Percentiles rank a stretch among this genome's conserved stretches.
Conservation (phyloP, 768 basidiomycete species). For the Gymnopilus dilepis region DNA sequence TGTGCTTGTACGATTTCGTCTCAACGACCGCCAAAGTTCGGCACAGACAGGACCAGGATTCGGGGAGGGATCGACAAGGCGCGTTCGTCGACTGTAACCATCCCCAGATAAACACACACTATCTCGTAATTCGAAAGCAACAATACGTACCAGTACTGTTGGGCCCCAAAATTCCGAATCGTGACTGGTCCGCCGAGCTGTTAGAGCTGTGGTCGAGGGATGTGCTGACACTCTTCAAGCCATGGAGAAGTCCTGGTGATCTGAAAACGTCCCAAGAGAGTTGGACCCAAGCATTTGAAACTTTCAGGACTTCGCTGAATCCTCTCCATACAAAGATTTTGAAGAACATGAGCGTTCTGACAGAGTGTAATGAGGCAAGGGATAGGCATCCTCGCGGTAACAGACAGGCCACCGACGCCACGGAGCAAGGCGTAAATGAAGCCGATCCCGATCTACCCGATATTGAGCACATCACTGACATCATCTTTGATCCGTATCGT, state of each 20-base stretch:
- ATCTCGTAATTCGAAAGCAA: no score
- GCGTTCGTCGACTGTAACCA: no score
- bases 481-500: no score
- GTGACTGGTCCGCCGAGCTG: not conserved
- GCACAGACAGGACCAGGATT: no score
- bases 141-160: no score
- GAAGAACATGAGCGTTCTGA: not conserved
- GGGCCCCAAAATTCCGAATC: not conserved
- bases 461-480: no score
- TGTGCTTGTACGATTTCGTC: not conserved
- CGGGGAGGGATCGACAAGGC: no score
- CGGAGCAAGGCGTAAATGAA: no score
- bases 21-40: not conserved
- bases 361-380: not conserved
- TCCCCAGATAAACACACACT: no score
- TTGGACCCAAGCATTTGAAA: not conserved
- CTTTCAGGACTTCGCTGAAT: not conserved
- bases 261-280: not conserved
- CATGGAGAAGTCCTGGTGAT: not conserved
- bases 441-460: no score
- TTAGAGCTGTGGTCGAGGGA: constrained; percentile 1
- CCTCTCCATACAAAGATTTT: not conserved
- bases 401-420: no score
- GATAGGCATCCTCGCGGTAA: no score
- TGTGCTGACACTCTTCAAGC: constrained; percentile 9